phyloP scores from a whole-genome alignment of 768 basidiomycete species.

The Lactifluus volemus region DNA sequence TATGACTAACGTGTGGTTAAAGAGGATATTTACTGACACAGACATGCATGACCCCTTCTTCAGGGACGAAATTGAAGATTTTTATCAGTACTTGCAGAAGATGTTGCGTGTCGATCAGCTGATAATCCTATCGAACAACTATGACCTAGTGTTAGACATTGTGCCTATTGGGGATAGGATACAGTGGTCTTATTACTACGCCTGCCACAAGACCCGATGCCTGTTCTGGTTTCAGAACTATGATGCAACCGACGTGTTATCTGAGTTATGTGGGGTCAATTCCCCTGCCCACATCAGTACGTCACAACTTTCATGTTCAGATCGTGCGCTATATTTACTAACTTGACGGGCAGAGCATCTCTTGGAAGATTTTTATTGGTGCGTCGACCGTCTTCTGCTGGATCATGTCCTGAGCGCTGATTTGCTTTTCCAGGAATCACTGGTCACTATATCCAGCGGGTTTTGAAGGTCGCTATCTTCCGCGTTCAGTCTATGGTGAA shows the following conservation, averaged over 20 bases:
- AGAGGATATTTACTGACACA: constrained; percentile 50
- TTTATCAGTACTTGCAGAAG: constrained; percentile 21
- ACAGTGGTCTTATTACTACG: constrained; percentile 41
- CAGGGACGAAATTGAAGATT: constrained; percentile 29
- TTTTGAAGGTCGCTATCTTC: constrained; percentile 6
- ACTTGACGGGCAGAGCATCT: constrained; percentile 16
- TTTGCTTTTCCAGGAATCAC: constrained; percentile 20
- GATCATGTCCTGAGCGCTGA: neutral
- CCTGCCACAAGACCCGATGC: constrained; percentile 37
- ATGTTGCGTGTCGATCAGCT: constrained; percentile 15
- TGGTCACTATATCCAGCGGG: constrained; percentile 24
- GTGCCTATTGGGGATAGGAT: constrained; percentile 20
- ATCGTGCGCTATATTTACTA: neutral
- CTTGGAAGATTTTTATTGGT: constrained; percentile 24
- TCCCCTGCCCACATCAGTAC: constrained; percentile 15
- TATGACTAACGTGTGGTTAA: neutral
- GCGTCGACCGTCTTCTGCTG: neutral
- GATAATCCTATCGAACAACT: constrained; percentile 27
- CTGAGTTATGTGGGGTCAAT: constrained; percentile 12
- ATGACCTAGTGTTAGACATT: constrained; percentile 42
- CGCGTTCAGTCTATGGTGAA: constrained; percentile 21
- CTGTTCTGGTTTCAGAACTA: constrained; percentile 49
- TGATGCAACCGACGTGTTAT: constrained; percentile 28
- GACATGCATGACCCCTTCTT: constrained; percentile 36
- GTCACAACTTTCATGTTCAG: neutral